These are phyloP conservation scores for Persicaria maculosa DNA, from an alignment of 148 eudicot genomes.

Conservation along the genomic window DNA sequence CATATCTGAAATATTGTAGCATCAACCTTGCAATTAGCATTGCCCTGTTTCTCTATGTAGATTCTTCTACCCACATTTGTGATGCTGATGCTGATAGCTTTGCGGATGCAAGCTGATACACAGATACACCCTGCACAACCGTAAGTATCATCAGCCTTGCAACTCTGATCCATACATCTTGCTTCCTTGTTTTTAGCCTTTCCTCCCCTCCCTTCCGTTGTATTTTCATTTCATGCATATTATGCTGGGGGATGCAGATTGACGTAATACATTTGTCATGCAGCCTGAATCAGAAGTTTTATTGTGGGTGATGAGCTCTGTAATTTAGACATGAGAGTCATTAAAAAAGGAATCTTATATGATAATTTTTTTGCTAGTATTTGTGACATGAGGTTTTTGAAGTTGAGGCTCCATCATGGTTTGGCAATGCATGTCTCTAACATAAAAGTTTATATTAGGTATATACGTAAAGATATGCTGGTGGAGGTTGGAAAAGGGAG, in stretches of 20 bases:
- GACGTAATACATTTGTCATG: not conserved
- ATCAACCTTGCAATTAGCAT: not conserved
- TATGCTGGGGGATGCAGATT: not conserved
- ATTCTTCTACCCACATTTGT: constrained; percentile 81
- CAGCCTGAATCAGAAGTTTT: not conserved
- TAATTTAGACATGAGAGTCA: not conserved
- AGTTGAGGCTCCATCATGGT: not conserved
- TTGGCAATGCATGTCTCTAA: not conserved
- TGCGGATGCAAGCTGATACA: constrained; percentile 80
- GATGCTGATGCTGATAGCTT: constrained; percentile 94
- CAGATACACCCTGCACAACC: constrained; percentile 74
- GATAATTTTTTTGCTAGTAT: not conserved
- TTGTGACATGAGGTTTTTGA: not conserved
- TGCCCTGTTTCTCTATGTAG: constrained; percentile 31
- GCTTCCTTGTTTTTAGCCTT: constrained; percentile 5
- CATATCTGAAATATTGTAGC: not conserved
- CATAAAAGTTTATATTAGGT: constrained; percentile 19
- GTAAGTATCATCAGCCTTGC: constrained; percentile 40
- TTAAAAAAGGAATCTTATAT: not conserved
- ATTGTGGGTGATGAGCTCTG: not conserved
- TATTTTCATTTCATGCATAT: not conserved
- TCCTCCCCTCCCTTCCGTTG: not conserved
- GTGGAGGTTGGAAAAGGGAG: constrained; percentile 80
- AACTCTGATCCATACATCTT: not conserved
- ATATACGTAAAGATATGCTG: constrained; percentile 72